Evolutionary conservation across 306 rosid species (phyloP).

Genomic region (Coriaria nepalensis): DNA sequence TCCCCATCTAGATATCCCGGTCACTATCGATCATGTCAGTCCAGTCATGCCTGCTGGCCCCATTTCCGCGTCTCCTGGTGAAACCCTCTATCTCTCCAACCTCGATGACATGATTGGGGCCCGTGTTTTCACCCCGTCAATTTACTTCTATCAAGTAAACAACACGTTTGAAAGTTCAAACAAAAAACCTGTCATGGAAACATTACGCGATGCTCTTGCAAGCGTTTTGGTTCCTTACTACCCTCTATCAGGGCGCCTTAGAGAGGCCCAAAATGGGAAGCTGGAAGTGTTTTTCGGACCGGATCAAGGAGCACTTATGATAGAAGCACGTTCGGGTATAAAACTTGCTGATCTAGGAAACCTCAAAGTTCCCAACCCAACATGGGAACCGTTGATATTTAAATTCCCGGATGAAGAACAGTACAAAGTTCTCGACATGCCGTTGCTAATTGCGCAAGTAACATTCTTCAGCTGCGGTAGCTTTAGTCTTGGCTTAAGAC

Average conservation of each 20-base stretch:
- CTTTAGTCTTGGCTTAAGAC: conserved; percentile 82
- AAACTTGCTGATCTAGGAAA: conserved; percentile 44
- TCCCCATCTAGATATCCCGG: conserved; percentile 28
- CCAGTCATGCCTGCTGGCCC: conserved; percentile 44
- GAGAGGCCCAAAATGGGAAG: conserved; percentile 57
- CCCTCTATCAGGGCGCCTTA: conserved; percentile 74
- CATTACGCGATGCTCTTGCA: conserved; percentile 41
- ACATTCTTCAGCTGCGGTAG: conserved; percentile 68
- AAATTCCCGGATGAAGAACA: conserved; percentile 68
- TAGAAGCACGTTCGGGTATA: conserved; percentile 50
- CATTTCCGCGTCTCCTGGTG: conserved; percentile 22
- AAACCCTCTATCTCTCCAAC: conserved; percentile 60
- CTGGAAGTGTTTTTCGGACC: conserved; percentile 65
- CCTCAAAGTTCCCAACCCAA: conserved; percentile 65
- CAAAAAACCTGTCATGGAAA: conserved; percentile 22
- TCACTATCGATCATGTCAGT: conserved; percentile 24
- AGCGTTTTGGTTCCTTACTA: conserved; percentile 73
- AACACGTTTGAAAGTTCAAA: not conserved
- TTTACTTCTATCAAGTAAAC: conserved; percentile 43
- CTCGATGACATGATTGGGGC: conserved; percentile 71
- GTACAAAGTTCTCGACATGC: conserved; percentile 78
- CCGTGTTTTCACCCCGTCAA: conserved; percentile 73
- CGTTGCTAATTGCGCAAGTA: conserved; percentile 74
- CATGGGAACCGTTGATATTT: conserved; percentile 81
- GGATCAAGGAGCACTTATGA: conserved; percentile 62